Percentiles rank a stretch among this genome's conserved stretches.
These are phyloP conservation scores for Pseudisothecium myosuroides DNA, from an alignment of 225 moss, liverwort and hornwort species.

Conservation along the genomic window DNA sequence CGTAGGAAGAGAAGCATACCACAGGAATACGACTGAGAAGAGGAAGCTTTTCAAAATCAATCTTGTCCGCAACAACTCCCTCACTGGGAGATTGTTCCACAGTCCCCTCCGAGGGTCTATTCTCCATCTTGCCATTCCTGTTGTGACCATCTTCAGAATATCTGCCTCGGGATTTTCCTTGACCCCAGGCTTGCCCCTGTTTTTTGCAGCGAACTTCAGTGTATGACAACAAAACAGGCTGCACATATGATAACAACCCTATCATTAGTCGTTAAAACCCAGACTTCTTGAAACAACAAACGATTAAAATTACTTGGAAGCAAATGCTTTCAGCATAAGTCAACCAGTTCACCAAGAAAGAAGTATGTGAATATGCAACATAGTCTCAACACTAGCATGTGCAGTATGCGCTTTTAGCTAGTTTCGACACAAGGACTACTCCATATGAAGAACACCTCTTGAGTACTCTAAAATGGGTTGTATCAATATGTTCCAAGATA, in stretches of 20 bases:
- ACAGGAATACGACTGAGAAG: constrained; percentile 34
- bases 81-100: neutral
- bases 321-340: neutral
- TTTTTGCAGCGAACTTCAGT: constrained; percentile 64
- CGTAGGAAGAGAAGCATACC: constrained; percentile 22
- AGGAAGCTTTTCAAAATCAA: constrained; percentile 44
- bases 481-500: neutral
- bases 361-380: neutral
- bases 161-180: constrained; percentile 38
- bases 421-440: neutral
- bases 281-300: neutral
- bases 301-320: neutral
- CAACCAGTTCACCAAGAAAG: neutral
- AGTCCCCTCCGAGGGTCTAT: neutral
- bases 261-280: neutral
- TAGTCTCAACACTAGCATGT: neutral
- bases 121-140: constrained; percentile 3
- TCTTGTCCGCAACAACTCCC: neutral
- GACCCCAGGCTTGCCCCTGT: constrained; percentile 97
- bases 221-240: constrained; percentile 41
- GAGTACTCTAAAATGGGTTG: neutral
- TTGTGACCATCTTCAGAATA: constrained; percentile 17
- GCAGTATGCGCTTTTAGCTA: neutral
- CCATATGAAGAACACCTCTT: neutral
- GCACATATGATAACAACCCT: neutral